A percentile compares a stretch with the other conserved stretches of the same genome.
These are phyloP conservation scores for Chamaenerion angustifolium DNA, from an alignment of 345 rosid genomes.

Conservation along the genomic window DNA sequence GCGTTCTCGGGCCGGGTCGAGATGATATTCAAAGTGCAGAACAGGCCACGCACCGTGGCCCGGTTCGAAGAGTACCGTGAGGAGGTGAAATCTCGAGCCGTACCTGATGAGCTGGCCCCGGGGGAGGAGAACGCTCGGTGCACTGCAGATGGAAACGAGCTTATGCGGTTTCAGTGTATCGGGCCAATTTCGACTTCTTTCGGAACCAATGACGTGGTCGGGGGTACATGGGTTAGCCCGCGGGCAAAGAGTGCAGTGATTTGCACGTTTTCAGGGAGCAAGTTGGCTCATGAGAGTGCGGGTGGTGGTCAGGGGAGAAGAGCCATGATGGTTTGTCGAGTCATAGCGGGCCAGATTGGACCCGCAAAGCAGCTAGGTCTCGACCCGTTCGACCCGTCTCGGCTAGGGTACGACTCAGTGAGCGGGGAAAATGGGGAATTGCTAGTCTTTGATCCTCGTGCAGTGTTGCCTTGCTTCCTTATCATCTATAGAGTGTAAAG, in stretches of 20 bases:
- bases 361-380: slow-evolving; percentile 23
- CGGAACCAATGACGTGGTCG: slow-evolving; percentile 14
- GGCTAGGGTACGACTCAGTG: slow-evolving; percentile 15
- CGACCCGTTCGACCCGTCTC: slow-evolving; percentile 11
- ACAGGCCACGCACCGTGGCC: slow-evolving; percentile 46
- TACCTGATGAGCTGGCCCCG: slow-evolving; percentile 16
- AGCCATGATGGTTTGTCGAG: slow-evolving; percentile 91
- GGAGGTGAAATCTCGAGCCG: slow-evolving; percentile 43
- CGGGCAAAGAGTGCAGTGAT: slow-evolving; percentile 48
- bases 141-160: slow-evolving; percentile 89
- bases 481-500: slow-evolving; percentile 11
- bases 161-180: slow-evolving; percentile 76
- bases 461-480: slow-evolving; percentile 13
- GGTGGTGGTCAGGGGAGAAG: slow-evolving; percentile 78
- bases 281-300: slow-evolving; percentile 63
- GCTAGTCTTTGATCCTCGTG: slow-evolving; percentile 12
- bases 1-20: slow-evolving; percentile 68
- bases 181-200: slow-evolving; percentile 44
- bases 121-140: slow-evolving; percentile 73
- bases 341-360: slow-evolving; percentile 69
- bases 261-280: slow-evolving; percentile 67
- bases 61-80: slow-evolving; percentile 94
- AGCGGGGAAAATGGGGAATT: slow-evolving; percentile 11
- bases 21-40: slow-evolving; percentile 82
- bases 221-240: slow-evolving; percentile 40